Evolutionary conservation across 805 yeast genomes (phyloP), one percentile per base, ranked within the genome.

Genomic region (Pichia phayaonensis): DNA sequence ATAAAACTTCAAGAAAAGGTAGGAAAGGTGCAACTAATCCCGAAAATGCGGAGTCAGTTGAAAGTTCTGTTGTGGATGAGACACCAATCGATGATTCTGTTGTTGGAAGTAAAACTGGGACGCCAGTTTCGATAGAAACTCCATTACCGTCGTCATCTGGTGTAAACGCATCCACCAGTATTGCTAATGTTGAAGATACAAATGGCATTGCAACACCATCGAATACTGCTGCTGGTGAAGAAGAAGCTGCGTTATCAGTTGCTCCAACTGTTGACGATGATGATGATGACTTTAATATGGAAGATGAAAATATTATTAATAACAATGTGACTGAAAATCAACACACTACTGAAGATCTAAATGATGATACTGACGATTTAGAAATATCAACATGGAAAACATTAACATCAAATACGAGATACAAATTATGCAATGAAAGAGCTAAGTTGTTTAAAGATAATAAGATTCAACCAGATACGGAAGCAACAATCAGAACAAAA

Each of bases 311-410:
- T 39, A 23, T 45, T 29, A 36, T 20, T 21, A 29, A 43, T 36
- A 26, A 51, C 36, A 18, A 42, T 46, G 45, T 7, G 16, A 34
- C 16, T 34, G 20, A 16, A 34, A 34, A n/a, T 34, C 38, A 34
- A 6, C 38, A 29, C 13, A 12, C n/a, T 16, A 34, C 43, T n/a
- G 61, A 18, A 34, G 61, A 59, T 36, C 50, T 52, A 8, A 54
- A 57, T 29, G 62, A 50, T 27, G 67, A 53, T 22, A 44, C 50
- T 2, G 68, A 62, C 27, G 96, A 87, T 61, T 74, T 86, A 36
- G 96, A 90, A 59, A 68, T 82, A 44, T 84, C 84, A 48, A 80
- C 87, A 1, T 90, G 97, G 97, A 84, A 85, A 58, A 78, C 79
- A n/a, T 67, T 83, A 40, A 89, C 94, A 0, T 86, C 96, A 0